Conservation (phyloP, 495 filamentous ascomycete species). For the Talaromyces wortmannii region DNA sequence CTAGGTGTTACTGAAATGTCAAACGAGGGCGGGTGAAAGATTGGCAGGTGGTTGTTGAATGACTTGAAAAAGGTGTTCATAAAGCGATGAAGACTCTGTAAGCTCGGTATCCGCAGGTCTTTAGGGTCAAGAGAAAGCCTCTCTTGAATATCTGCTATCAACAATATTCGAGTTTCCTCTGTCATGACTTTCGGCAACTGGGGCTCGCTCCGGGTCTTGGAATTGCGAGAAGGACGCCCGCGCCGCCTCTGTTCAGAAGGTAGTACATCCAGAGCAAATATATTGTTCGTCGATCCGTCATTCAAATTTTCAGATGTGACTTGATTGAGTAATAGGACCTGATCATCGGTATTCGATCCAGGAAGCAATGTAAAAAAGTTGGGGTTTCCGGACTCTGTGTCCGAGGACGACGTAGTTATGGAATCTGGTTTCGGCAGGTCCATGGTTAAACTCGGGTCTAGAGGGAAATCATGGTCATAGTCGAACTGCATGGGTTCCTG, state of each 20-base stretch:
- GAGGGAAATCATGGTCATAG: not conserved
- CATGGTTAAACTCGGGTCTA: constrained; percentile 1
- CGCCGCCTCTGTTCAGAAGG: not conserved
- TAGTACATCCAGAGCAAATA: not conserved
- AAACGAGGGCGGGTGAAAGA: constrained; percentile 3
- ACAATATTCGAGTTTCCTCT: not conserved
- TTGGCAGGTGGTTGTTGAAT: constrained; percentile 2
- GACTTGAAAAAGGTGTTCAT: constrained; percentile 2
- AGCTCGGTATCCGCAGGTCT: not conserved
- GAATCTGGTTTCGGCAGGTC: not conserved
- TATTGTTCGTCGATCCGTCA: not conserved
- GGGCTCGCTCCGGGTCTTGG: not conserved
- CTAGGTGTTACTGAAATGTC: not conserved
- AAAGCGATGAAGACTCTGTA: not conserved
- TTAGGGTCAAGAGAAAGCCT: not conserved
- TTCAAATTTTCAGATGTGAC: not conserved
- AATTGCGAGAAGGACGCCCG: not conserved
- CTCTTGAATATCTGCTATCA: not conserved
- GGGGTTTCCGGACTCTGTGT: not conserved
- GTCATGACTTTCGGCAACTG: not conserved
- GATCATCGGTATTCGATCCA: not conserved
- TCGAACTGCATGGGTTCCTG: not conserved
- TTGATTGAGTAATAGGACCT: not conserved
- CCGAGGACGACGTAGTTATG: not conserved
- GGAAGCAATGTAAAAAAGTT: constrained; percentile 3